Evolutionary conservation across 139 green algal genomes (phyloP).

Genomic region (Nannochloris sp.): DNA sequence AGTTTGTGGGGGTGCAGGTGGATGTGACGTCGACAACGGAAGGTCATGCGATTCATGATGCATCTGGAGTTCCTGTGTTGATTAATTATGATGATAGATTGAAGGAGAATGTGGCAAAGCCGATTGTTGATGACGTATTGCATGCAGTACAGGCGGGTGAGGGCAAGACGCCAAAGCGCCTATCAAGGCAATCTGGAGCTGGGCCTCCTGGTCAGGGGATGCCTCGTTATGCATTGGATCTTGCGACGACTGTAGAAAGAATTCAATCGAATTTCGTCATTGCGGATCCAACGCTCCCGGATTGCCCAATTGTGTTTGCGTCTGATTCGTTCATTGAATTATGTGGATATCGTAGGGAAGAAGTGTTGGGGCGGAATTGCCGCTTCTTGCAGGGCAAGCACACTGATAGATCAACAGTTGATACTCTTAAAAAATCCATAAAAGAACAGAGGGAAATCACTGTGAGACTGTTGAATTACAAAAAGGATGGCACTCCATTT

Average conservation of each 20-base stretch:
- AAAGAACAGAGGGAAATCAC: constrained; percentile 59
- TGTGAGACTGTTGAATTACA: constrained; percentile 94
- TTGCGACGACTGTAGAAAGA: constrained; percentile 95
- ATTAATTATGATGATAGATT: constrained; percentile 81
- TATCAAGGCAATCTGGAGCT: constrained; percentile 9
- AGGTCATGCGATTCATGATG: constrained; percentile 43
- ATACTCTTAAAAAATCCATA: constrained; percentile 71
- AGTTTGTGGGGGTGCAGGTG: constrained; percentile 87
- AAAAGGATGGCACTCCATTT: constrained; percentile 71
- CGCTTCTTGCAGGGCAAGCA: constrained; percentile 75
- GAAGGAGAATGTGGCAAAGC: constrained; percentile 62
- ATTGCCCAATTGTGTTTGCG: constrained; percentile 95
- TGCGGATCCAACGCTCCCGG: constrained; percentile 86
- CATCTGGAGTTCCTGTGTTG: constrained; percentile 52
- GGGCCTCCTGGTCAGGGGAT: constrained; percentile 22
- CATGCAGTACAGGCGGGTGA: constrained; percentile 48
- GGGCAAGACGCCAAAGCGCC: constrained; percentile 17
- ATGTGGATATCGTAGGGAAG: constrained; percentile 82
- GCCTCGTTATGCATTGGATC: constrained; percentile 79
- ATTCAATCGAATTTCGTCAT: constrained; percentile 97
- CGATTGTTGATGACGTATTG: constrained; percentile 73
- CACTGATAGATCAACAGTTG: constrained; percentile 70
- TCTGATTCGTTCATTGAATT: constrained; percentile 89
- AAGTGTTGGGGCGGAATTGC: constrained; percentile 93
- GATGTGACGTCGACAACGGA: constrained; percentile 95